phyloP scores from a whole-genome alignment of 1,284 basidiomycete species.

The Inonotus obliquus region DNA sequence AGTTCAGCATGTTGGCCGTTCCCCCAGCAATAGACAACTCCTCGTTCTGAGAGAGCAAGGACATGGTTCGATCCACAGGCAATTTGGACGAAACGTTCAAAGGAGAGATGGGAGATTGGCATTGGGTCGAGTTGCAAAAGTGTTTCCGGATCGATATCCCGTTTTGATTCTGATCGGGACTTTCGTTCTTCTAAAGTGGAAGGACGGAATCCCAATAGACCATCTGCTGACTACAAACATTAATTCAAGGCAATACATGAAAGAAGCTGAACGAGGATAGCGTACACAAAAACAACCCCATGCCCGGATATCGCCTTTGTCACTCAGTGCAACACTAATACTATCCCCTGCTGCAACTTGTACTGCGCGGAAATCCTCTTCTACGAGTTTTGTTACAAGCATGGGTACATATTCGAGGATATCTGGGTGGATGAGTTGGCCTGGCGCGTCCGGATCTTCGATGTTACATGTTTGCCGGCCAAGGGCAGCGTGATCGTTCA shows the following conservation, averaged over 20 bases:
- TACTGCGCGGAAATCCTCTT: conserved; percentile 46
- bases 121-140: conserved; percentile 37
- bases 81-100: conserved; percentile 35
- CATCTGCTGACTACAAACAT: conserved; percentile 40
- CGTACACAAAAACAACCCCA: conserved; percentile 58
- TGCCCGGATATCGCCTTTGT: conserved; percentile 44
- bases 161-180: neutral
- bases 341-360: conserved; percentile 48
- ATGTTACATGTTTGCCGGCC: conserved; percentile 42
- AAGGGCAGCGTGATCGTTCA: conserved; percentile 56
- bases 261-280: conserved; percentile 12
- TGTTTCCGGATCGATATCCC: conserved; percentile 23
- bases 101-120: conserved; percentile 33
- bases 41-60: conserved; percentile 48
- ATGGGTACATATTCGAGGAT: conserved; percentile 48
- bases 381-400: conserved; percentile 37
- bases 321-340: conserved; percentile 43
- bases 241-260: conserved; percentile 32
- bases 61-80: conserved; percentile 56
- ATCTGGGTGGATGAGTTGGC: conserved; percentile 37
- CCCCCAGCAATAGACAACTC: conserved; percentile 55
- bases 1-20: conserved; percentile 52
- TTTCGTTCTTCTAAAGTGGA: conserved; percentile 26
- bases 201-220: conserved; percentile 37
- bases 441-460: conserved; percentile 32